Percentiles rank a stretch among this genome's conserved stretches.
Evolutionary conservation across 306 rosid species (phyloP).

Genomic region (Herpetospermum pedunculosum): DNA sequence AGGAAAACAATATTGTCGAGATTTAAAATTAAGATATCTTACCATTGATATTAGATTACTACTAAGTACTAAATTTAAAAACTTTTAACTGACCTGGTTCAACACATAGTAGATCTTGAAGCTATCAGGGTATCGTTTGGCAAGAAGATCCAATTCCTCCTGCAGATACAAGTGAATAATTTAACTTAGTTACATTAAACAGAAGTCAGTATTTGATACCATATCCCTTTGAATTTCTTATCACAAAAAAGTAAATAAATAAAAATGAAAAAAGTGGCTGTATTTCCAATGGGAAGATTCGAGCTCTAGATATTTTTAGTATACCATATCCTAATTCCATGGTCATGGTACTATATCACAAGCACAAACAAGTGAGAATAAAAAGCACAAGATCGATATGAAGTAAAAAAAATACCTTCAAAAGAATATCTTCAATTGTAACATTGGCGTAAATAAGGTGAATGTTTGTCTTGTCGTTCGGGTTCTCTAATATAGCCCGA

Average conservation of each 20-base stretch:
- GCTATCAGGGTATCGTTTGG: conserved; percentile 50
- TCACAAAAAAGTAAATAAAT: background rate
- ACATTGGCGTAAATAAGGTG: conserved; percentile 94
- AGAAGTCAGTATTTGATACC: background rate
- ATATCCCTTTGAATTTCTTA: background rate
- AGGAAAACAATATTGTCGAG: background rate
- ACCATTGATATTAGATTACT: background rate
- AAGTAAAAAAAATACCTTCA: conserved; percentile 40
- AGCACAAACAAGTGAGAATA: background rate
- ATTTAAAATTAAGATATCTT: background rate
- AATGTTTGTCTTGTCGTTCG: conserved; percentile 65
- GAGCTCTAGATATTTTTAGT: background rate
- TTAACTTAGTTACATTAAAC: background rate
- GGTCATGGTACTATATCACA: background rate
- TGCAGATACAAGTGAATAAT: conserved; percentile 20
- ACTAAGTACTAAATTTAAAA: background rate
- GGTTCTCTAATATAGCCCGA: conserved; percentile 78
- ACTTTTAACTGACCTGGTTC: conserved; percentile 52
- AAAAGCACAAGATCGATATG: background rate
- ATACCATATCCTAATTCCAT: background rate
- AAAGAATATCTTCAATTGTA: conserved; percentile 66
- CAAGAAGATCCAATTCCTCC: conserved; percentile 79
- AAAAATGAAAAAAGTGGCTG: background rate
- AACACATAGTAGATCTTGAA: conserved; percentile 67
- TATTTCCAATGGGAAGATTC: background rate